Evolutionary conservation across 2,329 filamentous ascomycete genomes (phyloP).

Genomic region (Hawksworthiomyces lignivorus): DNA sequence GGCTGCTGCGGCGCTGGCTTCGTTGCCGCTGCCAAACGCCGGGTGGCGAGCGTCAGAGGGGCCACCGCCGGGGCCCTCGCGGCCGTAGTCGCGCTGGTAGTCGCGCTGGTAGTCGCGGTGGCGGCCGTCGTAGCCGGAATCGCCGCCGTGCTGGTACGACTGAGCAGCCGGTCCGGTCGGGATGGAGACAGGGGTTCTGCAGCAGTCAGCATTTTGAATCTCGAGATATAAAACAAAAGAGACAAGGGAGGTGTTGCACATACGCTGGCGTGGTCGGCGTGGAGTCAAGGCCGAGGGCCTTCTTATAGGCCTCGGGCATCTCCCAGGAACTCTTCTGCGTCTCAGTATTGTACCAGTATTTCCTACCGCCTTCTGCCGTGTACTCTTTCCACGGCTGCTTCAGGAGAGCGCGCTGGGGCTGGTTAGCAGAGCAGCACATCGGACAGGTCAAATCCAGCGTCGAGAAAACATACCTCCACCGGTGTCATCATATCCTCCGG

Average conservation of each 20-base stretch:
- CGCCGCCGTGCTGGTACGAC: slow-evolving; percentile 16
- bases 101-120: slow-evolving; percentile 7
- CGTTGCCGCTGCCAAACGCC: slow-evolving; percentile 44
- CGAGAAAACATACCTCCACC: slow-evolving; percentile 54
- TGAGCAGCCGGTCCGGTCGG: slow-evolving; percentile 28
- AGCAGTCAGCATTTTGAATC: slow-evolving; percentile 8
- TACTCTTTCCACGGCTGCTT: slow-evolving; percentile 92
- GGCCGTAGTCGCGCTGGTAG: slow-evolving; percentile 5
- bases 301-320: slow-evolving; percentile 77
- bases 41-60: slow-evolving; percentile 51
- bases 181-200: slow-evolving; percentile 21
- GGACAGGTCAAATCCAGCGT: slow-evolving; percentile 10
- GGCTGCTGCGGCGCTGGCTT: slow-evolving; percentile 40
- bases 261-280: slow-evolving; percentile 37
- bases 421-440: slow-evolving; percentile 10
- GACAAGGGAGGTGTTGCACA: slow-evolving; percentile 13
- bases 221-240: slow-evolving; percentile 10
- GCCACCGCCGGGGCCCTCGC: slow-evolving; percentile 26
- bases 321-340: slow-evolving; percentile 92
- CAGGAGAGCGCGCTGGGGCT: slow-evolving; percentile 61
- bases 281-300: slow-evolving; percentile 56
- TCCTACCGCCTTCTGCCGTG: slow-evolving; percentile 73
- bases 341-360: slow-evolving; percentile 94
- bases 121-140: slow-evolving; percentile 18
- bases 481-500: slow-evolving; percentile 81